These are phyloP conservation scores for Galerina sulciceps DNA, from an alignment of 768 basidiomycete species.

Conservation along the genomic window DNA sequence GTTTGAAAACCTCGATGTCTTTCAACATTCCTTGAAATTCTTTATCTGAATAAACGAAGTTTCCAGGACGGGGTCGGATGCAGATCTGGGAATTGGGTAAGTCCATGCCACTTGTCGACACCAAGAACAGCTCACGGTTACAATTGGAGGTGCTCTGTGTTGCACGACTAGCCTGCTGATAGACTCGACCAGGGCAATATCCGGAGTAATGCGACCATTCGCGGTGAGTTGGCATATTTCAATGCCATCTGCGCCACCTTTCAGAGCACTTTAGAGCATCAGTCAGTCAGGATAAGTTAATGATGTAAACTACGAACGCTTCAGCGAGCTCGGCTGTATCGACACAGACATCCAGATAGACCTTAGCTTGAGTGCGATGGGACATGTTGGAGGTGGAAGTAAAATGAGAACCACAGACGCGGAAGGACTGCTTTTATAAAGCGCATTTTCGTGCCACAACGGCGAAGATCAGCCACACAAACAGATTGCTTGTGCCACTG, in stretches of 20 bases:
- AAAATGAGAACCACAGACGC: too few species aligned
- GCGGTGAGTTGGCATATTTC: not conserved
- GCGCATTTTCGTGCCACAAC: too few species aligned
- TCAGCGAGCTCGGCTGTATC: too few species aligned
- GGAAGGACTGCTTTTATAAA: too few species aligned
- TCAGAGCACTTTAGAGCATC: not conserved
- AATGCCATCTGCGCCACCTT: not conserved
- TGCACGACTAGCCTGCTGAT: not conserved
- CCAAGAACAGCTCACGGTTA: not conserved
- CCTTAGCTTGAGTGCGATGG: too few species aligned
- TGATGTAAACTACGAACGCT: too few species aligned
- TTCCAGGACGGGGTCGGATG: not conserved
- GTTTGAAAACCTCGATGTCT: too few species aligned
- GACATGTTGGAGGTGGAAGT: too few species aligned
- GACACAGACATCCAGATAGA: too few species aligned
- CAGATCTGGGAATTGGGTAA: not conserved
- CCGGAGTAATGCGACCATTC: not conserved
- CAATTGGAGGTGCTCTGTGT: not conserved
- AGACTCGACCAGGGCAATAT: not conserved
- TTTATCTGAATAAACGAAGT: not conserved
- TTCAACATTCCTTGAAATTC: not conserved
- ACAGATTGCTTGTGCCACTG: too few species aligned
- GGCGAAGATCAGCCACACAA: too few species aligned
- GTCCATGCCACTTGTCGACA: not conserved
- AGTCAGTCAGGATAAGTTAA: too few species aligned